Percentiles rank a stretch among this genome's conserved stretches.
phyloP scores from a whole-genome alignment of 2,329 filamentous ascomycete species.

The Knufia fluminis region DNA sequence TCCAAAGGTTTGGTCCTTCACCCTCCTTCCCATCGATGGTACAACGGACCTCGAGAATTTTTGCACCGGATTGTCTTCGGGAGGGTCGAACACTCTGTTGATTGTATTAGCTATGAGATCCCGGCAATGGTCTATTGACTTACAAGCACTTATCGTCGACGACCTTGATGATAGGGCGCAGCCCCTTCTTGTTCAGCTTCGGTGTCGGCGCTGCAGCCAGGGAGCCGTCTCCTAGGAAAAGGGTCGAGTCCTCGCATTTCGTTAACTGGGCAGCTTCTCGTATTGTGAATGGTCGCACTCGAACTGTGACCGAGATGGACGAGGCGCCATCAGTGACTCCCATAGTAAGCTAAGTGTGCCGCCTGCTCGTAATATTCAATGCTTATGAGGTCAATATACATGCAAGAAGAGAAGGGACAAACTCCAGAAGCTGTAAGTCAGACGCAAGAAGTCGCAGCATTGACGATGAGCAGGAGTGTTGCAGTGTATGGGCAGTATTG shows the following conservation, averaged over 20 bases:
- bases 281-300: constrained; percentile 64
- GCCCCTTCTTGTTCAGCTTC: constrained; percentile 74
- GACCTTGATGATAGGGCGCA: constrained; percentile 88
- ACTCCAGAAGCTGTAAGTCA: too few species aligned
- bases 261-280: constrained; percentile 86
- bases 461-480: neutral
- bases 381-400: neutral
- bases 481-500: too few species aligned
- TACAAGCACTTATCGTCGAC: constrained; percentile 94
- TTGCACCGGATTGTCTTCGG: constrained; percentile 86
- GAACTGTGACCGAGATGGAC: constrained; percentile 45
- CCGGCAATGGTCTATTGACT: constrained; percentile 30
- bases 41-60: constrained; percentile 76
- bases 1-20: constrained; percentile 95
- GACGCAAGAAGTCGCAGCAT: too few species aligned
- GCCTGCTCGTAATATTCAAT: neutral
- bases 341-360: neutral
- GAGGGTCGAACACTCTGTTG: constrained; percentile 84
- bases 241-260: constrained; percentile 66
- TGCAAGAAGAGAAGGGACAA: neutral
- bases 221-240: constrained; percentile 95
- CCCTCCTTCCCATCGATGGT: constrained; percentile 67
- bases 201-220: constrained; percentile 78
- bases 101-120: neutral
- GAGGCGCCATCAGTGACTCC: constrained; percentile 35